Percentiles rank a stretch among this genome's conserved stretches.
These are phyloP conservation scores for Metschnikowia drakensbergensis DNA, from an alignment of 805 yeast genomes.

Conservation along the genomic window DNA sequence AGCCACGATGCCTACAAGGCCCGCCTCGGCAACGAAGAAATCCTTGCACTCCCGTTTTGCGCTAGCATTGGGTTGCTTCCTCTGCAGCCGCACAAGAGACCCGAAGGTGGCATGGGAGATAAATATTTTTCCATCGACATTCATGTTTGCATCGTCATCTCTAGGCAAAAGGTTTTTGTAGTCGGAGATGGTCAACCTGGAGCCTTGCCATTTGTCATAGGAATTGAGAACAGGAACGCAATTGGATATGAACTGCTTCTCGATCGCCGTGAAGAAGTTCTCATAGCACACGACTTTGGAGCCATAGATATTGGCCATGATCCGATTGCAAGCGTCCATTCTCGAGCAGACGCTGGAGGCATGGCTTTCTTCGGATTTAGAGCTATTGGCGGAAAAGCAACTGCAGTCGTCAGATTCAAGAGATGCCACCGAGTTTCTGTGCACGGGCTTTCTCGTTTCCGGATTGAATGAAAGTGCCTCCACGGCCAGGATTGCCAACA, in stretches of 20 bases:
- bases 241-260: conserved; percentile 34
- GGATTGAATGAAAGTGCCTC: conserved; percentile 8
- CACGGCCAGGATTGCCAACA: conserved; percentile 10
- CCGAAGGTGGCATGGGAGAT: conserved; percentile 12
- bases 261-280: conserved; percentile 21
- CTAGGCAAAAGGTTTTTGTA: conserved; percentile 10
- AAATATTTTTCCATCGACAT: conserved; percentile 11
- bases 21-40: conserved; percentile 14
- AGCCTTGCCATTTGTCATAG: conserved; percentile 34
- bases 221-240: conserved; percentile 39
- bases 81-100: conserved; percentile 7
- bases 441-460: conserved; percentile 5
- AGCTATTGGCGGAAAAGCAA: conserved; percentile 7
- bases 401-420: conserved; percentile 7
- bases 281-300: conserved; percentile 13
- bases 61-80: conserved; percentile 2
- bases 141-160: conserved; percentile 8
- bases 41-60: conserved; percentile 11
- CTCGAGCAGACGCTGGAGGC: conserved; percentile 2
- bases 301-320: conserved; percentile 7
- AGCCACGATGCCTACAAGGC: conserved; percentile 11
- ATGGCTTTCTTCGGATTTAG: conserved; percentile 1
- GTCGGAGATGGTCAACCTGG: conserved; percentile 14
- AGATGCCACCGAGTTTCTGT: conserved; percentile 3
- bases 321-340: conserved; percentile 1